phyloP scores from a whole-genome alignment of 225 moss, liverwort and hornwort genomes.

The Takakia lepidozioides region DNA sequence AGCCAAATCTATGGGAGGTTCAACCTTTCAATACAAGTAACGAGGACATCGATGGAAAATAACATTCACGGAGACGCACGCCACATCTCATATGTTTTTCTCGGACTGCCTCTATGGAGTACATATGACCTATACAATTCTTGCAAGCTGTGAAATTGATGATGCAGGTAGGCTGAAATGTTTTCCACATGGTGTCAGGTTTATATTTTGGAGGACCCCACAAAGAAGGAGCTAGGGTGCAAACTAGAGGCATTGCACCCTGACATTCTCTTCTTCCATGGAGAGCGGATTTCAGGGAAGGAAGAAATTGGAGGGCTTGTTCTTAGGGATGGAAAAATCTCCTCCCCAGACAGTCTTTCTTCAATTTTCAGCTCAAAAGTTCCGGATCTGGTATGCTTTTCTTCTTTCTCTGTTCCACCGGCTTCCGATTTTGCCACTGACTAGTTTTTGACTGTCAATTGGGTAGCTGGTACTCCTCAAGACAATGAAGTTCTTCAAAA shows the following conservation, averaged over 20 bases:
- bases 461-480: too few relatives aligned
- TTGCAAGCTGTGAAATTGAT: not conserved
- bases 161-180: not conserved
- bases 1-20: too few relatives aligned
- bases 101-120: too few relatives aligned
- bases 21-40: too few relatives aligned
- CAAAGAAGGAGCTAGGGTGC: constrained; percentile 71
- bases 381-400: constrained; percentile 59
- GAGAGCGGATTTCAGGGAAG: constrained; percentile 52
- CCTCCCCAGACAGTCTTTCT: constrained; percentile 52
- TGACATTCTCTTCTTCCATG: constrained; percentile 77
- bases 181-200: constrained; percentile 42
- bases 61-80: too few relatives aligned
- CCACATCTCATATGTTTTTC: too few relatives aligned
- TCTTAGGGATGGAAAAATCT: constrained; percentile 48
- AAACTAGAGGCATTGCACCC: constrained; percentile 70
- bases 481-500: too few relatives aligned
- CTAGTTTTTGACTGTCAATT: too few relatives aligned
- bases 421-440: too few relatives aligned
- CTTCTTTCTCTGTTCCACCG: not conserved
- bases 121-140: too few relatives aligned
- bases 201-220: constrained; percentile 65
- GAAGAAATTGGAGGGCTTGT: constrained; percentile 71
- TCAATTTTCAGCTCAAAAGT: constrained; percentile 64
- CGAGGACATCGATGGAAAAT: too few relatives aligned